phyloP scores from a whole-genome alignment of 2,329 filamentous ascomycete species.

The Coniochaeta sp. region DNA sequence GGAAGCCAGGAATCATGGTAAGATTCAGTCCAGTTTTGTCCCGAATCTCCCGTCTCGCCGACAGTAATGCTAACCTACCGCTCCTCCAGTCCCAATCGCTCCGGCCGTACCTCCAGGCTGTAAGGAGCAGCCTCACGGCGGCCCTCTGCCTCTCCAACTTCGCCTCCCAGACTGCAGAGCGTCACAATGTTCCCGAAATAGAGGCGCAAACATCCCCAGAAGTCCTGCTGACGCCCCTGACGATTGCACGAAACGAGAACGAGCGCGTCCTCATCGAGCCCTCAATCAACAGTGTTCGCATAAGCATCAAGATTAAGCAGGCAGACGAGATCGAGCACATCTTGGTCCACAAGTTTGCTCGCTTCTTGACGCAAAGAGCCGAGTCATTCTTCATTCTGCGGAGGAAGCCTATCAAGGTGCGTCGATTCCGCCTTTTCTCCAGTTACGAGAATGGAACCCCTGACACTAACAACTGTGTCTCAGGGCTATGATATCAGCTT shows the following conservation, averaged over 20 bases:
- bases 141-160: constrained; percentile 95
- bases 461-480: background rate
- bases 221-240: constrained; percentile 84
- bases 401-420: constrained; percentile 88
- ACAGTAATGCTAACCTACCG: background rate
- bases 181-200: constrained; percentile 97
- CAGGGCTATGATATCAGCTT: constrained; percentile 98
- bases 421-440: constrained; percentile 18
- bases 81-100: constrained; percentile 78
- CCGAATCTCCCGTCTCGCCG: background rate
- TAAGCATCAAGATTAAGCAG: constrained; percentile 99
- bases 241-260: constrained; percentile 90
- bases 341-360: constrained; percentile 94
- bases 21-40: background rate
- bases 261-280: constrained; percentile 95
- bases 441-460: background rate
- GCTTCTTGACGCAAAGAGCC: constrained; percentile 91
- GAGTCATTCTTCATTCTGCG: constrained; percentile 96
- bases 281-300: constrained; percentile 90
- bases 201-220: constrained; percentile 91
- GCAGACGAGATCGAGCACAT: constrained; percentile 98
- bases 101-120: constrained; percentile 91
- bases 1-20: background rate
- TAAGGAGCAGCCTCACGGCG: constrained; percentile 87
- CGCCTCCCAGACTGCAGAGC: constrained; percentile 90